phyloP scores from a whole-genome alignment of 805 yeast genomes.

The Pichia kluyveri region DNA sequence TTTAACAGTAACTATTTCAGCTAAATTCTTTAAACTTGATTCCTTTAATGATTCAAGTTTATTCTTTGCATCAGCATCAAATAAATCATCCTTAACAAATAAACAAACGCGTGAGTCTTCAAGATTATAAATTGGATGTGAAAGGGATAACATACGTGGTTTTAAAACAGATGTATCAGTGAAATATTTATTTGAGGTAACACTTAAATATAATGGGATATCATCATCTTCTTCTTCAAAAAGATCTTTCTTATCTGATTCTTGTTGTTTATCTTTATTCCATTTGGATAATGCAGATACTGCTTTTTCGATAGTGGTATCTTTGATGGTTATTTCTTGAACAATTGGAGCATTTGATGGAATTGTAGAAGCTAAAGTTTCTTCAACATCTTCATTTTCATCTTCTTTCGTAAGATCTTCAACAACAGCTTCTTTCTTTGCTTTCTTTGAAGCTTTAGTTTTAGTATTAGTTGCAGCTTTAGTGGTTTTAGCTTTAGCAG shows the following conservation, averaged over 20 bases:
- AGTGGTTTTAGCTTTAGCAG: neutral
- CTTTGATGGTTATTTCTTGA: slow-evolving; percentile 17
- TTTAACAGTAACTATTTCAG: slow-evolving; percentile 56
- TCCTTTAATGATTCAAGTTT: slow-evolving; percentile 31
- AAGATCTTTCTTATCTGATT: slow-evolving; percentile 30
- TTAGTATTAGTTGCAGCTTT: neutral
- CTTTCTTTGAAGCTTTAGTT: neutral
- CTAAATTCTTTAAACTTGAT: slow-evolving; percentile 35
- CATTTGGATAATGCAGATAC: slow-evolving; percentile 59
- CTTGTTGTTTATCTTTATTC: slow-evolving; percentile 27
- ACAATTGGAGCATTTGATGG: neutral
- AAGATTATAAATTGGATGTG: slow-evolving; percentile 37
- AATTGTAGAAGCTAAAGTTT: neutral
- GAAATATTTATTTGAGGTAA: slow-evolving; percentile 58
- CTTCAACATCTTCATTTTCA: neutral
- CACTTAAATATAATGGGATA: slow-evolving; percentile 47
- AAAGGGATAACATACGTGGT: slow-evolving; percentile 39
- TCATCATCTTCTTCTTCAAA: slow-evolving; percentile 53
- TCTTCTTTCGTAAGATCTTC: neutral
- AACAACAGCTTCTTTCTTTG: neutral
- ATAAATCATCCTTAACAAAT: slow-evolving; percentile 56
- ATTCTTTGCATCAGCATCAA: slow-evolving; percentile 35
- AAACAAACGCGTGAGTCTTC: slow-evolving; percentile 44
- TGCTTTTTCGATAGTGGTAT: slow-evolving; percentile 36
- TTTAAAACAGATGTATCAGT: slow-evolving; percentile 51